These are phyloP conservation scores for Phycomyces blakesleeanus DNA, from an alignment of 192 early-diverging fungal genomes.

Conservation along the genomic window DNA sequence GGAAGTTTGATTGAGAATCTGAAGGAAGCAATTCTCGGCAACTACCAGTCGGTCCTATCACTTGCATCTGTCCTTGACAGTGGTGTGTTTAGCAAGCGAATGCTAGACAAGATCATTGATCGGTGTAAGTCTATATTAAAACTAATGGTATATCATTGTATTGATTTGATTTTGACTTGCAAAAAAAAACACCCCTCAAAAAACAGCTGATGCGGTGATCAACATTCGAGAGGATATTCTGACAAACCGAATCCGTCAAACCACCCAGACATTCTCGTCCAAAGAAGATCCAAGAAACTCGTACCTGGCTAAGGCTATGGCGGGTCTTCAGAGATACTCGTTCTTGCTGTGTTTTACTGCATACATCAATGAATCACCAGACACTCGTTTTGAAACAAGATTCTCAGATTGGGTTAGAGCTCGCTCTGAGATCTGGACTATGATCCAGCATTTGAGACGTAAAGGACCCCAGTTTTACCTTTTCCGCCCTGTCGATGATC, in stretches of 20 bases:
- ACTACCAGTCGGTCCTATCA: conserved; percentile 46
- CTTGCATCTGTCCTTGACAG: conserved; percentile 42
- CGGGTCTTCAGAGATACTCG: conserved; percentile 57
- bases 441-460: conserved; percentile 46
- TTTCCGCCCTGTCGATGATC: conserved; percentile 60
- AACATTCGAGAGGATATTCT: conserved; percentile 59
- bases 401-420: conserved; percentile 36
- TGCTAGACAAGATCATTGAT: conserved; percentile 52
- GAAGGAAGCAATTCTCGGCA: conserved; percentile 52
- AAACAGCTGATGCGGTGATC: conserved; percentile 46
- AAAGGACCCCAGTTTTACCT: conserved; percentile 40
- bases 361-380: conserved; percentile 42
- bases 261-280: conserved; percentile 22
- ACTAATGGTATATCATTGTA: not conserved
- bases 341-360: conserved; percentile 52
- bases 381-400: conserved; percentile 16
- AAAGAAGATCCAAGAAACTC: conserved; percentile 11
- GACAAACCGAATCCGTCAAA: conserved; percentile 52
- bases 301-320: conserved; percentile 41
- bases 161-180: too few relatives aligned
- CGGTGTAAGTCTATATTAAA: conserved; percentile 29
- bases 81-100: conserved; percentile 43
- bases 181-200: not conserved
- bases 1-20: conserved; percentile 51
- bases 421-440: conserved; percentile 49